Evolutionary conservation across 257 asterid genomes (phyloP).

Genomic region (Leonotis leonurus): DNA sequence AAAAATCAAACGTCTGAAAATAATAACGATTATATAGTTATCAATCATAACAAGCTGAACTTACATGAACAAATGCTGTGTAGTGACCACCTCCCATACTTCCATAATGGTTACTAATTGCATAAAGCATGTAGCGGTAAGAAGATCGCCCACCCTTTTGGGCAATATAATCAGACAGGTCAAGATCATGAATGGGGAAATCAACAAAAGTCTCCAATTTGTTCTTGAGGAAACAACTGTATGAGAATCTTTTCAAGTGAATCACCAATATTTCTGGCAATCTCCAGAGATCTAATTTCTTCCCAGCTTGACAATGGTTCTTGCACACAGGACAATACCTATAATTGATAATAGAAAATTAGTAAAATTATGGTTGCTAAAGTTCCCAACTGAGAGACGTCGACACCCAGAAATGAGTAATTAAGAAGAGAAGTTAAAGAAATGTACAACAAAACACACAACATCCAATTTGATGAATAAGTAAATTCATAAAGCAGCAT

Average conservation of each 20-base stretch:
- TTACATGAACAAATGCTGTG: slow-evolving; percentile 81
- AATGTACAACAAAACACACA: slow-evolving; percentile 1
- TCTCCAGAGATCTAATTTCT: slow-evolving; percentile 91
- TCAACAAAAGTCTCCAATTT: slow-evolving; percentile 81
- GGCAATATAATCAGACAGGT: slow-evolving; percentile 57
- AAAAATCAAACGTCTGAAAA: neutral
- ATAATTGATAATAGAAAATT: slow-evolving; percentile 18
- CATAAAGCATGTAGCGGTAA: slow-evolving; percentile 68
- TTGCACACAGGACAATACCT: slow-evolving; percentile 89
- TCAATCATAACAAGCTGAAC: slow-evolving; percentile 23
- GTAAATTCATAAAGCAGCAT: neutral
- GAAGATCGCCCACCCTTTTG: slow-evolving; percentile 44
- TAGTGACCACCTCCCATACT: slow-evolving; percentile 94
- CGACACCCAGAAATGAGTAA: slow-evolving; percentile 3
- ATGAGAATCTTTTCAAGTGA: slow-evolving; percentile 90
- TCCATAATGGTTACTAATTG: slow-evolving; percentile 87
- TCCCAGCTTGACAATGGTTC: slow-evolving; percentile 85
- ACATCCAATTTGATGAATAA: slow-evolving; percentile 1
- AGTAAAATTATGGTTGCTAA: slow-evolving; percentile 4
- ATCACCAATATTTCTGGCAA: slow-evolving; percentile 82
- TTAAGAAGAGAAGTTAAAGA: neutral
- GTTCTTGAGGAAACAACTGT: slow-evolving; percentile 61
- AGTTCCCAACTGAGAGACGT: neutral
- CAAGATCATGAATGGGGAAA: slow-evolving; percentile 76
- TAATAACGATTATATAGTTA: neutral